Evolutionary conservation across 2,329 filamentous ascomycete species (phyloP).

Genomic region (Pseudocercospora pini-densiflorae): DNA sequence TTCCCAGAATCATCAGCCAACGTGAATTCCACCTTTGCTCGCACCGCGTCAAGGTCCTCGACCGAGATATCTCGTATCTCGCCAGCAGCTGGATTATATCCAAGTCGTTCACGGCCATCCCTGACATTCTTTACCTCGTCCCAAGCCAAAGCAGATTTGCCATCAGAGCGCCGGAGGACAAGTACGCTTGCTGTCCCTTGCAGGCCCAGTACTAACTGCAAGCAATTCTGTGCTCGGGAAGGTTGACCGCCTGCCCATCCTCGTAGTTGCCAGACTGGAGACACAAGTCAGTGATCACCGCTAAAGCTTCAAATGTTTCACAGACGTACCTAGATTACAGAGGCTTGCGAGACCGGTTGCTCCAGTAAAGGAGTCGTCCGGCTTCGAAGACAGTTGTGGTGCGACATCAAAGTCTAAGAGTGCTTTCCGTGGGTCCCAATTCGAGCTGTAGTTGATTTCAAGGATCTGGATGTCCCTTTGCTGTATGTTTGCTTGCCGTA

Average conservation of each 20-base stretch:
- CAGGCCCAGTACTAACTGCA: conserved; percentile 23
- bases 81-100: conserved; percentile 33
- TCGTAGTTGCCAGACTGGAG: conserved; percentile 32
- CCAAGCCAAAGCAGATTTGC: conserved; percentile 26
- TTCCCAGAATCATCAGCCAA: conserved; percentile 12
- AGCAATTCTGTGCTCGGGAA: conserved; percentile 20
- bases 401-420: conserved; percentile 20
- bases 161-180: conserved; percentile 31
- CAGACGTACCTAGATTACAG: conserved; percentile 25
- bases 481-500: conserved; percentile 24
- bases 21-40: conserved; percentile 25
- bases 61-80: conserved; percentile 26
- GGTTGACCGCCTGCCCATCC: conserved; percentile 30
- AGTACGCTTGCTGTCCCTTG: conserved; percentile 24
- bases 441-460: conserved; percentile 18
- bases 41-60: conserved; percentile 34
- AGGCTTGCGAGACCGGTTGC: conserved; percentile 25
- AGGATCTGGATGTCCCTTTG: conserved; percentile 30
- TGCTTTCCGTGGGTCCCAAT: conserved; percentile 1
- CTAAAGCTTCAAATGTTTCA: not conserved
- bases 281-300: not conserved
- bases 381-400: conserved; percentile 2
- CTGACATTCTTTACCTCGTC: conserved; percentile 30
- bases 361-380: conserved; percentile 9
- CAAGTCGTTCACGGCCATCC: conserved; percentile 35